Base-by-base conservation (phyloP, 1,284 basidiomycete genomes). In the Ceratobasidium sp. region DNA sequence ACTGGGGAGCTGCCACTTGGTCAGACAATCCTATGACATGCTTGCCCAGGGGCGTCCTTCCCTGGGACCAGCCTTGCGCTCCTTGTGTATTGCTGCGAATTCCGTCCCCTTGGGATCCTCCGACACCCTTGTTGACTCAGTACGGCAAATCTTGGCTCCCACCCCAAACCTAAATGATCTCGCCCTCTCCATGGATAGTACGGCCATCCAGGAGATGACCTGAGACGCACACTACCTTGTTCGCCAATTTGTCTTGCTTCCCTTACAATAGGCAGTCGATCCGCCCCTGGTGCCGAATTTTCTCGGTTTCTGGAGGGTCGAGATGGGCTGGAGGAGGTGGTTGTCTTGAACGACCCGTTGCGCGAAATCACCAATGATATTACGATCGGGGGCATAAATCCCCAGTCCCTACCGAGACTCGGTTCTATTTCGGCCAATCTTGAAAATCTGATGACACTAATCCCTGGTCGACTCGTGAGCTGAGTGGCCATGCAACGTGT, bases 101-200 rank as follows among this genome's bases (percentile, higher is more conserved):
- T 9, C 14, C 9, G 31, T 19, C 1, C 8, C 34, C 3, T 22
- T 65, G 13, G 24, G 49, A 51, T 6, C 29, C 13, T 31, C 29
- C 11, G 8, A 51, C 27, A n/a, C 63, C 7, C 46, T 65, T 34
- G 63, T 24, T n/a, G 7, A 34, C 11, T 24, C 27, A 13, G 31
- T 65, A 8, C 41, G 46, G 46, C 43, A 65, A 51, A 41, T 41
- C 22, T 43, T 65, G 14, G 2, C 19, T 3, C 46, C 5, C 19
- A 51, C 29, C 5, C 24, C 24, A 29, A 51, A 29, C n/a, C 63
- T 65, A 14, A 24, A 31, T n/a, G 46, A 65, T 51, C 63, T 65
- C 46, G 31, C 41, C 1, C 41, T 65, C 41, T 24, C 27, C 8
- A 11, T 65, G 8, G 39, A n/a, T 1, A n/a, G 24, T n/a, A 65